Base-by-base conservation (phyloP, 2,329 filamentous ascomycete genomes). In the Penicillium sp. region DNA sequence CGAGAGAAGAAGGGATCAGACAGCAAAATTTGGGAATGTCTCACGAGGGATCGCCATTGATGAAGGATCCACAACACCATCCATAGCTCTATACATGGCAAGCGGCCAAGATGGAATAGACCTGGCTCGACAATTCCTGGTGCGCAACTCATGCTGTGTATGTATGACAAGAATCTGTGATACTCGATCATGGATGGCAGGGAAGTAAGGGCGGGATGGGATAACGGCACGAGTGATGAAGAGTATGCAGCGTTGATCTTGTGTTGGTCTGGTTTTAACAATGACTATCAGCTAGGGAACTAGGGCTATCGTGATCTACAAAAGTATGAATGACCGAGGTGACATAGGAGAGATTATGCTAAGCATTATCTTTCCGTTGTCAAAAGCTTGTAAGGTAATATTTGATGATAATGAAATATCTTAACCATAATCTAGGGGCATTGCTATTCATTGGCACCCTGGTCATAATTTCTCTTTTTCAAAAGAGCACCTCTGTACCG, bases 221-320 rank as follows among this genome's bases (percentile, higher is more conserved):
- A 46, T 25, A 22, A 35, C 20, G 14, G 40, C 25, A 24, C 36
- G 24, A 44, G 43, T 14, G 35, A 40, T 40, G 46, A 20, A 20
- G 30, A 50, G 25, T 28, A 56, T 48, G 51, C 48, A 48, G 40
- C 16, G 36, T 9, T 28, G 39, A 53, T 50, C 38, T 52, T 20
- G 43, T 46, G 50, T 55, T 51, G 27, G 60, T 55, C 46, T 50
- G 45, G 46, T 62, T 61, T 55, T 22, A 62, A 62, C 50, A 44
- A 41, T 11, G 46, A 53, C 51, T 52, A 31, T 43, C 31, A 44
- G 30, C 9, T 18, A 45, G 49, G n/a, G n/a, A 44, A 22, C 27
- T 33, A 38, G 20, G 24, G 44, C 36, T 16, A 39, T 18, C 30
- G 42, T 38, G 25, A 13, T 35, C 18, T 38, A 11, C 5, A 20